Percentiles rank a stretch among this genome's conserved stretches.
Evolutionary conservation across 805 yeast genomes (phyloP).

Genomic region (Metschnikowia drakensbergensis): DNA sequence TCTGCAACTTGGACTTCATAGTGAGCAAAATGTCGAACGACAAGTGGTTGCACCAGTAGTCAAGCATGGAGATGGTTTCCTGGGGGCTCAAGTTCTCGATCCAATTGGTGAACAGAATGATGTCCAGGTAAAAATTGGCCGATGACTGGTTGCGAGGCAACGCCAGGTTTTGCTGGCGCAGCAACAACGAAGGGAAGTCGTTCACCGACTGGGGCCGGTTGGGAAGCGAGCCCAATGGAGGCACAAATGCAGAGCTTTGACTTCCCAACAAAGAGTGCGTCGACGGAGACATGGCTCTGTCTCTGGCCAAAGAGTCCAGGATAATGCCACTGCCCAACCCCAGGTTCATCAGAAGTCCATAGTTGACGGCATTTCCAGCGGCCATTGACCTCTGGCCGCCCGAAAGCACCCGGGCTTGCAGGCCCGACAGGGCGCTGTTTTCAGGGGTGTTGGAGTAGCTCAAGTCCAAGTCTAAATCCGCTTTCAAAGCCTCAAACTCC

Average conservation of each 20-base stretch:
- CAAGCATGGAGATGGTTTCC: slow-evolving; percentile 52
- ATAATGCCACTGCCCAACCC: not conserved
- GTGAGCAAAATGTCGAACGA: slow-evolving; percentile 50
- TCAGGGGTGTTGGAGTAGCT: slow-evolving; percentile 16
- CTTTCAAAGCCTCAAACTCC: slow-evolving; percentile 45
- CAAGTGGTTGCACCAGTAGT: slow-evolving; percentile 47
- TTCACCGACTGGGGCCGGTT: slow-evolving; percentile 42
- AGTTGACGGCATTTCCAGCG: slow-evolving; percentile 15
- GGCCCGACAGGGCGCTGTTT: not conserved
- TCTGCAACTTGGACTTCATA: slow-evolving; percentile 47
- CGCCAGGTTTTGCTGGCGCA: slow-evolving; percentile 6
- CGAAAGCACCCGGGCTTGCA: slow-evolving; percentile 6
- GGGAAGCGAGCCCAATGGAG: slow-evolving; percentile 31
- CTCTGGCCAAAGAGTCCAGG: slow-evolving; percentile 17
- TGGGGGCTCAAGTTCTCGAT: slow-evolving; percentile 38
- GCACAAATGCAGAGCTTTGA: slow-evolving; percentile 23
- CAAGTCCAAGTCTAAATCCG: slow-evolving; percentile 44
- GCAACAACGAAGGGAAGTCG: slow-evolving; percentile 25
- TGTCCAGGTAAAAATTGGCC: slow-evolving; percentile 35
- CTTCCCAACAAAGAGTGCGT: slow-evolving; percentile 25
- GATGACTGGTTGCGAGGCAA: slow-evolving; percentile 17
- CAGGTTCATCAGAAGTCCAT: slow-evolving; percentile 4
- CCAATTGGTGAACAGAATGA: slow-evolving; percentile 41
- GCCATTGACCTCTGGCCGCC: slow-evolving; percentile 18
- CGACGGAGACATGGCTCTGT: slow-evolving; percentile 22